These are phyloP conservation scores for Coniferiporia weirii DNA, from an alignment of 1,284 basidiomycete species.

Conservation along the genomic window DNA sequence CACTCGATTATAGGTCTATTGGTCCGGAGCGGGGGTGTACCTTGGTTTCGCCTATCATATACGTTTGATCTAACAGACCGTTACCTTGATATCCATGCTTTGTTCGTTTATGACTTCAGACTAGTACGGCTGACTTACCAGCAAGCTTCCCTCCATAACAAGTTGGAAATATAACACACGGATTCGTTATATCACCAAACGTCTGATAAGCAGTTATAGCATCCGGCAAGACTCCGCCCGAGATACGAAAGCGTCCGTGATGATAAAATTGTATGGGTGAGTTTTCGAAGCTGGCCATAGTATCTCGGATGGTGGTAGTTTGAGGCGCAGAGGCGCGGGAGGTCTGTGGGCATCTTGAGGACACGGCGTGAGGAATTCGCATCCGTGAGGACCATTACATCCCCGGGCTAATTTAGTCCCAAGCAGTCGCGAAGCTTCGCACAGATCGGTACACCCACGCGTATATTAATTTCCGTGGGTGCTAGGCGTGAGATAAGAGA, in stretches of 20 bases:
- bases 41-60: conserved; percentile 23
- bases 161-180: conserved; percentile 37
- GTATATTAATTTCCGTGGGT: no score
- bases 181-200: conserved; percentile 32
- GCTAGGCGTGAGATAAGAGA: no score
- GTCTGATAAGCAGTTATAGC: conserved; percentile 37
- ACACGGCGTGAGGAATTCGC: no score
- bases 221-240: conserved; percentile 34
- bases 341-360: background rate
- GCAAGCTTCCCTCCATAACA: conserved; percentile 34
- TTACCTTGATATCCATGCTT: conserved; percentile 10
- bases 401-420: no score
- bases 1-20: background rate
- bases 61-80: conserved; percentile 19
- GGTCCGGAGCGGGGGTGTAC: background rate
- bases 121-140: conserved; percentile 24
- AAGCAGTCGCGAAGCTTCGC: no score
- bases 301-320: background rate
- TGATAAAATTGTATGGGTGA: conserved; percentile 31
- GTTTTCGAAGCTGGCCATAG: background rate
- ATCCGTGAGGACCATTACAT: no score
- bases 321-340: background rate
- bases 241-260: conserved; percentile 33
- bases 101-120: background rate
- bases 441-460: no score